Base-by-base conservation (phyloP, 2,329 filamentous ascomycete species). In the Hypoxylon rubiginosum region DNA sequence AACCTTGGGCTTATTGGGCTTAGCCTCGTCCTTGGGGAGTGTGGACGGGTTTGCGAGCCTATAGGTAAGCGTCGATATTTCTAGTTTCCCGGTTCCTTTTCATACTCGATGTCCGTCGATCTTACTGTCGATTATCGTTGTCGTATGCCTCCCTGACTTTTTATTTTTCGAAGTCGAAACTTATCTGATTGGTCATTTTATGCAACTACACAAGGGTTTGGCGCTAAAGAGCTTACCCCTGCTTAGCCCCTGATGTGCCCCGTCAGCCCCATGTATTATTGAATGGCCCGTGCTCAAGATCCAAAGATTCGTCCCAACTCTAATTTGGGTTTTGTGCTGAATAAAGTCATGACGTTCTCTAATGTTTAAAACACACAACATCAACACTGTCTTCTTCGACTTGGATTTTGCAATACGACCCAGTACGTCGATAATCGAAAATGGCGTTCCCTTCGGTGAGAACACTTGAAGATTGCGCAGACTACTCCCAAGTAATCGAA, bases 391-490 rank as follows among this genome's bases (percentile, higher is more conserved):
- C 46, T 52, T 48, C 30, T 50, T 48, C 9, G 17, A 43, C 5
- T 43, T 43, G n/a, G 39, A 32, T 9, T 48, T 32, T 30, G 8
- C 54, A 17, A 59, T 5, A 45, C 45, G 17, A 49, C n/a, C 45
- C 41, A 59, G 58, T 28, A 39, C 10, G 4, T 49, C 21, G 34
- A 58, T 17, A 39, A 36, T 46, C 17, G 11, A 67, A 58, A 62
- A 91, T 95, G 90, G 86, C 90, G 67, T 81, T 97, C 19, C 93
- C 94, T 5, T 79, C 84, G n/a, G 81, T 97, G 71, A 86, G 87
- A 69, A 85, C 87, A 39, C 82, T 96, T 11, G 81, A 85, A 69
- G 93, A 97, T 70, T 95, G 92, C 79, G 88, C 91, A 71, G 90
- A 94, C 78, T 97, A 90, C 79, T 82, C 84, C 70, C 88, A 88